These are phyloP conservation scores for Dinochytrium kinnereticum DNA, from an alignment of 371 early-diverging fungal genomes.

Conservation along the genomic window DNA sequence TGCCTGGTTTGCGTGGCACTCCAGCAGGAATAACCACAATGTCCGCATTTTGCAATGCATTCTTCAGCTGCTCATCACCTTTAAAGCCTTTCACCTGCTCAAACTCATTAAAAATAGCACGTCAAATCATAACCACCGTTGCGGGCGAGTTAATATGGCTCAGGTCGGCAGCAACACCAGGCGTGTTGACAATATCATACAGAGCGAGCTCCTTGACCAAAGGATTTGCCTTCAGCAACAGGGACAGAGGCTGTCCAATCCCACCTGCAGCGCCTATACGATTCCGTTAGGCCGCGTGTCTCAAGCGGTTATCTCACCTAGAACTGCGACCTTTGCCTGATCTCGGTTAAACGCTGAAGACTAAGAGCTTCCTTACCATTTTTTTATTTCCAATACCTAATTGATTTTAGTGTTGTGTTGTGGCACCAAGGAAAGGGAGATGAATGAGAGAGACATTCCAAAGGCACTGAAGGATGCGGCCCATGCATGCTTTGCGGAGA, in stretches of 20 bases:
- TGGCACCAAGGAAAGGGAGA: neutral
- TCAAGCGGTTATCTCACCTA: slow-evolving; percentile 9
- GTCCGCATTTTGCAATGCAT: slow-evolving; percentile 81
- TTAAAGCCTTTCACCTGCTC: slow-evolving; percentile 61
- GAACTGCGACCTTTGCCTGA: slow-evolving; percentile 41
- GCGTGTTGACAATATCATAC: slow-evolving; percentile 96
- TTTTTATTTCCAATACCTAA: neutral
- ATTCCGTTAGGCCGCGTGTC: neutral
- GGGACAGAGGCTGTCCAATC: slow-evolving; percentile 90
- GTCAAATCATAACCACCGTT: slow-evolving; percentile 54
- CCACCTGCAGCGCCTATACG: slow-evolving; percentile 60
- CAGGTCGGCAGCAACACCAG: slow-evolving; percentile 97
- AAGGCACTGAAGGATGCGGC: slow-evolving; percentile 16
- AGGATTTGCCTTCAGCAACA: slow-evolving; percentile 79
- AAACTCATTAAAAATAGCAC: slow-evolving; percentile 8
- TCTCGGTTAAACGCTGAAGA: neutral
- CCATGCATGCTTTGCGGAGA: slow-evolving; percentile 16
- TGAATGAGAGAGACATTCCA: too few species aligned
- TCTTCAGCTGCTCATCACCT: slow-evolving; percentile 47
- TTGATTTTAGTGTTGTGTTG: too few species aligned
- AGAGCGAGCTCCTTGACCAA: slow-evolving; percentile 86
- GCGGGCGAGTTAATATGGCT: slow-evolving; percentile 95
- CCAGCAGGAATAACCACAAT: slow-evolving; percentile 97
- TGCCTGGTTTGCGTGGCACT: slow-evolving; percentile 97
- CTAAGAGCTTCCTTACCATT: neutral